A percentile compares a stretch with the other conserved stretches of the same genome.
phyloP scores from a whole-genome alignment of 2,329 filamentous ascomycete species.

The Plenodomus lindquistii region DNA sequence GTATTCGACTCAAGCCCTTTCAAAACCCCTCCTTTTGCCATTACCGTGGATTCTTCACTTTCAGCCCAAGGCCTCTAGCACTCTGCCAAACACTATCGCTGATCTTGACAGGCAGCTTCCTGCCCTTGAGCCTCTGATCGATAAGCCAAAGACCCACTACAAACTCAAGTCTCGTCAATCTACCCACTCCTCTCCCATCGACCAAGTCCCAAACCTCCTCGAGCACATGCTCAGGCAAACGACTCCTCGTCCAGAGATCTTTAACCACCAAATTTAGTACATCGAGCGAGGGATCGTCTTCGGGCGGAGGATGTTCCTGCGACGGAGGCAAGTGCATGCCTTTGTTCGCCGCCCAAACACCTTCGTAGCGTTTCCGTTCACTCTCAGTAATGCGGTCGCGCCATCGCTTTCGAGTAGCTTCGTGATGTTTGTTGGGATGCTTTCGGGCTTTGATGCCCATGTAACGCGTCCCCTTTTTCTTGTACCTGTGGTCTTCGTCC shows the following conservation, averaged over 20 bases:
- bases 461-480: constrained; percentile 61
- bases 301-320: constrained; percentile 6
- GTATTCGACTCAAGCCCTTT: background rate
- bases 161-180: constrained; percentile 71
- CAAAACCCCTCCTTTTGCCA: background rate
- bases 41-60: constrained; percentile 32
- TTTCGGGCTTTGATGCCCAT: constrained; percentile 48
- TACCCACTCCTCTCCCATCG: constrained; percentile 59
- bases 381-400: constrained; percentile 71
- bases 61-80: constrained; percentile 54
- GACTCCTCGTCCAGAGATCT: constrained; percentile 75
- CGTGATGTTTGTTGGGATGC: constrained; percentile 73
- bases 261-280: constrained; percentile 71
- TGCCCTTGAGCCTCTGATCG: constrained; percentile 76
- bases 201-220: constrained; percentile 79
- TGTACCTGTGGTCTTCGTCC: constrained; percentile 60
- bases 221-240: constrained; percentile 69
- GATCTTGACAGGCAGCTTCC: constrained; percentile 74
- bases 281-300: constrained; percentile 49
- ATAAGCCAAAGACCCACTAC: constrained; percentile 83
- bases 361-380: constrained; percentile 81
- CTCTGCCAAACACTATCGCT: constrained; percentile 77
- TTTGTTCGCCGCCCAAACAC: constrained; percentile 81
- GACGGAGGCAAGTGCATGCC: constrained; percentile 52
- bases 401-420: constrained; percentile 76